Base-by-base conservation (phyloP, 345 rosid genomes). In the Arabis hirsuta region DNA sequence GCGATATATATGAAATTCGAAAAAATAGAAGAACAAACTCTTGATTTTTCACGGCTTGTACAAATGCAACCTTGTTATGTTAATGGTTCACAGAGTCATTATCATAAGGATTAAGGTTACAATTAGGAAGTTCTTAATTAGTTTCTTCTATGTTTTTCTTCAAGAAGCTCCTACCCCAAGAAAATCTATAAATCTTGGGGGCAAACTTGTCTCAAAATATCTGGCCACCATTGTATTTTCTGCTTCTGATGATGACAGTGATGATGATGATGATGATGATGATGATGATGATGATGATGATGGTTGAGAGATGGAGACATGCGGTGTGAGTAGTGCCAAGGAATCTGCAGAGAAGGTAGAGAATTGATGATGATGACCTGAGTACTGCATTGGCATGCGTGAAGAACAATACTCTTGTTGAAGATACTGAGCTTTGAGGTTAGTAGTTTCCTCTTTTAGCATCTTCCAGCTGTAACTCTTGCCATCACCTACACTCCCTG, bases 101-200 rank as follows among this genome's bases (percentile, higher is more conserved):
- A 50, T 65, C 16, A 63, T 26, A 55, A 7, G 7, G 36, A 16
- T 55, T 39, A 48, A 48, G 58, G 62, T 52, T 58, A 54, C 63
- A 54, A 34, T 52, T 57, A 66, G 27, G 26, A 58, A 66, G 19
- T 58, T 73, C 34, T 19, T 47, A 16, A 55, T 43, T 16, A 24
- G 39, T 45, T 45, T 42, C 26, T 34, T 34, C 8, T 2, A 22
- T 22, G 24, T 14, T 54, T 53, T 32, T 44, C 57, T 46, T 67
- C 55, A 41, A 58, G 55, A 43, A 52, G 61, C 36, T 67, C 88
- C 89, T 58, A 82, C 83, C 14, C 89, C 89, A n/a, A 87, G 86
- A 74, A 87, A 87, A 77, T 85, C 92, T 42, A 87, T 79, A 73
- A 85, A 85, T 36, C 82, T 75, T 14, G 85, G 82, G 16, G 82